Percentiles rank a stretch among this genome's conserved stretches.
Conservation (phyloP, 495 filamentous ascomycete genomes). For the Penicillium bovifimosum region DNA sequence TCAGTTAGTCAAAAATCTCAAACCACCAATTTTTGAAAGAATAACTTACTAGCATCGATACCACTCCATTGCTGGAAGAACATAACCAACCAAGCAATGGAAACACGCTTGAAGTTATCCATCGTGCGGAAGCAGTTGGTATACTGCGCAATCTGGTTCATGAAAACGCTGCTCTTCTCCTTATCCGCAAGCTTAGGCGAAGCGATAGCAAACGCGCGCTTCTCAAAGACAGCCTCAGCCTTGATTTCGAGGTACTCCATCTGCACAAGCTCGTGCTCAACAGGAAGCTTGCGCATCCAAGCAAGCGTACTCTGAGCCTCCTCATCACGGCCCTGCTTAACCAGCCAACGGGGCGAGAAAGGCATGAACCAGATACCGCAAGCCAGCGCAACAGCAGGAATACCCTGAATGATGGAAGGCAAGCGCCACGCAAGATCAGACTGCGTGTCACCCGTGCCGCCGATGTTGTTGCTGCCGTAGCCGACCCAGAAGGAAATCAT, state of each 20-base stretch:
- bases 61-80: slow-evolving; percentile 43
- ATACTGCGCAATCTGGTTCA: slow-evolving; percentile 37
- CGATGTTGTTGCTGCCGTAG: slow-evolving; percentile 48
- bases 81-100: slow-evolving; percentile 36
- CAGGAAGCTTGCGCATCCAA: slow-evolving; percentile 42
- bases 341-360: slow-evolving; percentile 45
- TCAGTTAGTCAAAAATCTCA: background rate
- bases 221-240: slow-evolving; percentile 37
- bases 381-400: slow-evolving; percentile 39
- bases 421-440: slow-evolving; percentile 44
- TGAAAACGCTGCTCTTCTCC: slow-evolving; percentile 24
- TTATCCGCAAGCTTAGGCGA: slow-evolving; percentile 31
- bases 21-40: no score
- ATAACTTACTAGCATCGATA: slow-evolving; percentile 33
- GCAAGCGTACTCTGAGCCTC: slow-evolving; percentile 43
- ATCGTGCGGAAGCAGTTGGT: slow-evolving; percentile 30
- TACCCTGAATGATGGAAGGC: slow-evolving; percentile 45
- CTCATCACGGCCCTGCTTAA: slow-evolving; percentile 43
- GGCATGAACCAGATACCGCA: slow-evolving; percentile 42
- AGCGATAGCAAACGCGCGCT: slow-evolving; percentile 33
- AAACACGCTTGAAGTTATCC: slow-evolving; percentile 39
- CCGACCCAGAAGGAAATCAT: slow-evolving; percentile 70
- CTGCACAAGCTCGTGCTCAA: slow-evolving; percentile 35
- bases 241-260: slow-evolving; percentile 43
- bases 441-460: slow-evolving; percentile 32